Conservation (phyloP, 768 basidiomycete species). For the Boletus eberwhitei region DNA sequence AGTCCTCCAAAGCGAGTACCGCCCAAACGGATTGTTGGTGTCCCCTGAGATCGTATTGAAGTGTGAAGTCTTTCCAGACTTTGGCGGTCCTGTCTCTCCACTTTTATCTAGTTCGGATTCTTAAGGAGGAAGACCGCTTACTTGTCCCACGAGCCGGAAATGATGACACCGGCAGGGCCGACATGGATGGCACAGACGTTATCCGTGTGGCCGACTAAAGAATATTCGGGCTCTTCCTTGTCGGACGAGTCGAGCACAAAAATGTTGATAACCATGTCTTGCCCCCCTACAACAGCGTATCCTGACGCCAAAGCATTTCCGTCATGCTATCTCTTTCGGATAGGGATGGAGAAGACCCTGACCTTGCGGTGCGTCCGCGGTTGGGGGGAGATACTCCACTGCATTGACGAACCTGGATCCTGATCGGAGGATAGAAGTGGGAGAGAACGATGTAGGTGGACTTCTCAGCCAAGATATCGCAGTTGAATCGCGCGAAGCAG, state of each 20-base stretch:
- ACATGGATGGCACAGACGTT: constrained; percentile 87
- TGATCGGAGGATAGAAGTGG: constrained; percentile 52
- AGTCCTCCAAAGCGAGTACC: constrained; percentile 74
- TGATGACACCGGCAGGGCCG: constrained; percentile 65
- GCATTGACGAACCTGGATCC: constrained; percentile 80
- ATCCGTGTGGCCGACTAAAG: constrained; percentile 82
- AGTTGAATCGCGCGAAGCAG: constrained; percentile 88
- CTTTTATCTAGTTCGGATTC: not conserved
- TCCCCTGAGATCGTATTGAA: constrained; percentile 71
- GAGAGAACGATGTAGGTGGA: constrained; percentile 48
- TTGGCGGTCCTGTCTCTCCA: constrained; percentile 72
- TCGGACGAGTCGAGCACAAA: constrained; percentile 58
- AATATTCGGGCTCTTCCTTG: constrained; percentile 73
- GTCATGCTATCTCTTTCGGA: not conserved
- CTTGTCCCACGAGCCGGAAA: constrained; percentile 98
- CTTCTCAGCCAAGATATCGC: constrained; percentile 80
- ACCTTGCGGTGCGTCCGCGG: constrained; percentile 69
- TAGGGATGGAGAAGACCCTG: constrained; percentile 17
- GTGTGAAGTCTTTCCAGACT: constrained; percentile 82
- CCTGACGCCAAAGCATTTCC: constrained; percentile 42
- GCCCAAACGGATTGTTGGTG: constrained; percentile 96
- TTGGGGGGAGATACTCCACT: constrained; percentile 72
- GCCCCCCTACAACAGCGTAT: constrained; percentile 82
- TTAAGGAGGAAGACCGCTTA: constrained; percentile 36
- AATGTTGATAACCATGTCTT: constrained; percentile 84